Conservation (phyloP, 2,329 filamentous ascomycete genomes). For the Nakataea oryzae region DNA sequence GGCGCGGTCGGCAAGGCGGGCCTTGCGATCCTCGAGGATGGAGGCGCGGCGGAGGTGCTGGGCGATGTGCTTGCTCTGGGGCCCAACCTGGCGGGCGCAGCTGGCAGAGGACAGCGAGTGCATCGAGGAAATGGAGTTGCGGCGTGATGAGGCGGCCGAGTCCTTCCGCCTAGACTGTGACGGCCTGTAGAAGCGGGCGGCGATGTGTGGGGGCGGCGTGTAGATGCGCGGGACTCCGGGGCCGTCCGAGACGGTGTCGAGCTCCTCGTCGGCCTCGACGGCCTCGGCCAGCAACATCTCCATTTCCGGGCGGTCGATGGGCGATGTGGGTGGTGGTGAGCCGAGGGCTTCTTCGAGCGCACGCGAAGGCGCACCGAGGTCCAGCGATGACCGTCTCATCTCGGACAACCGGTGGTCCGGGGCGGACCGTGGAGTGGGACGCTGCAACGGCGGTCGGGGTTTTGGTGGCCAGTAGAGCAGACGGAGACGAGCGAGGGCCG, state of each 20-base stretch:
- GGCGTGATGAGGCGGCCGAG: constrained; percentile 67
- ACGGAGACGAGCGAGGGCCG: neutral
- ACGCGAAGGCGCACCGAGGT: constrained; percentile 18
- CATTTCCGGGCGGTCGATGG: constrained; percentile 9
- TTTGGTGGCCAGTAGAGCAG: neutral
- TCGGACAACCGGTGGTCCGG: neutral
- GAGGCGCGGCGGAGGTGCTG: constrained; percentile 71
- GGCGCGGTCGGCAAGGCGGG: constrained; percentile 67
- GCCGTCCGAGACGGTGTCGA: neutral
- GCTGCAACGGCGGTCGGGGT: neutral
- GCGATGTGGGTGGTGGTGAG: constrained; percentile 10
- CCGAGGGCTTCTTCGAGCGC: constrained; percentile 19
- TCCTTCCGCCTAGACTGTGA: constrained; percentile 59
- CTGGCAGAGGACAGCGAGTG: constrained; percentile 57
- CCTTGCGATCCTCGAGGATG: constrained; percentile 72
- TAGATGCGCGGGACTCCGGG: constrained; percentile 26
- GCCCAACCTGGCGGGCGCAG: constrained; percentile 38
- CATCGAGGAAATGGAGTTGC: constrained; percentile 68
- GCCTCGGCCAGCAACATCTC: constrained; percentile 12
- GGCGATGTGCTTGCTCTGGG: constrained; percentile 67
- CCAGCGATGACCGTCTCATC: constrained; percentile 19
- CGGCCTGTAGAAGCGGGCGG: constrained; percentile 64
- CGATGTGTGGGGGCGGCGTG: constrained; percentile 65
- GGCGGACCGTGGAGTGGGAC: neutral
- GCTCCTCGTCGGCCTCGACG: constrained; percentile 10